phyloP scores from a whole-genome alignment of 2,329 filamentous ascomycete species.

The Nothophaeocryptopus gaeumannii region DNA sequence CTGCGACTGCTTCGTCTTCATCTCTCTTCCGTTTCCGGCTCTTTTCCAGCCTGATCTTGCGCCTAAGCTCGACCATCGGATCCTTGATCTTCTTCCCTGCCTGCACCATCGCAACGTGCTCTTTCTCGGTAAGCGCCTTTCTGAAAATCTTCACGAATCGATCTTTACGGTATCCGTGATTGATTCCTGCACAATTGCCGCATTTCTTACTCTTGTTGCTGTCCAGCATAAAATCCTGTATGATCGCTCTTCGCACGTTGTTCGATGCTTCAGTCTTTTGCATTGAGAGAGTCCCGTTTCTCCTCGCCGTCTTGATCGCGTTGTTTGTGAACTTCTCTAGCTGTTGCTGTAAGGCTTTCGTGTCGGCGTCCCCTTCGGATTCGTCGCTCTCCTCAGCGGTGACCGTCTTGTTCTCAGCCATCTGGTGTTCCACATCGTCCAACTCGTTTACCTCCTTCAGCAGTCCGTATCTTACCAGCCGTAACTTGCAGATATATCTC shows the following conservation, averaged over 20 bases:
- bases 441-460: slow-evolving; percentile 62
- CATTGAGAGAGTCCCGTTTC: slow-evolving; percentile 46
- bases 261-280: slow-evolving; percentile 81
- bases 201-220: slow-evolving; percentile 71
- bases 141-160: slow-evolving; percentile 91
- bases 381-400: slow-evolving; percentile 55
- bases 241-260: slow-evolving; percentile 69
- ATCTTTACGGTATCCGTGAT: slow-evolving; percentile 83
- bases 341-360: slow-evolving; percentile 54
- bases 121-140: slow-evolving; percentile 70
- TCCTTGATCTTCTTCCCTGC: slow-evolving; percentile 65
- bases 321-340: slow-evolving; percentile 68
- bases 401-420: slow-evolving; percentile 12
- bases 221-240: slow-evolving; percentile 77
- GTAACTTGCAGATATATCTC: slow-evolving; percentile 77
- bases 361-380: slow-evolving; percentile 58
- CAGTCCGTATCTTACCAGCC: slow-evolving; percentile 79
- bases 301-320: slow-evolving; percentile 61
- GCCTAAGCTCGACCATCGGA: slow-evolving; percentile 61
- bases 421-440: slow-evolving; percentile 41
- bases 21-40: slow-evolving; percentile 48
- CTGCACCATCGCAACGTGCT: slow-evolving; percentile 73
- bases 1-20: slow-evolving; percentile 68
- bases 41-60: slow-evolving; percentile 39
- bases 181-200: slow-evolving; percentile 65